Base-by-base conservation (phyloP, 2,329 filamentous ascomycete genomes). In the Rachicladosporium sp. region DNA sequence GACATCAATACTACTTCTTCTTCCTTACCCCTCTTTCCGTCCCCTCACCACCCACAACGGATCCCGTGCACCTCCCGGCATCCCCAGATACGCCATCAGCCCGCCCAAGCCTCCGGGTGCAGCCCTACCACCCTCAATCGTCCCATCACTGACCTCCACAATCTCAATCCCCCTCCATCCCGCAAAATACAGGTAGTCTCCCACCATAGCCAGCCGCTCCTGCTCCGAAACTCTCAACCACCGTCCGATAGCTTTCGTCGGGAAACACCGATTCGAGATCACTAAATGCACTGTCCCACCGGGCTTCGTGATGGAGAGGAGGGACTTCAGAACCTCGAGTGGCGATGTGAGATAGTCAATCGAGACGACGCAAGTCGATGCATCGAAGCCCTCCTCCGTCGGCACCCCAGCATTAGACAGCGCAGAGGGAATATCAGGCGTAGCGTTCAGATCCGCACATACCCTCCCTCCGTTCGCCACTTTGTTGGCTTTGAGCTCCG, bases 161-260 rank as follows among this genome's bases (percentile, higher is more conserved):
- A 72, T 68, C 56, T 73, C 68, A 23, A 74, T 64, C n/a, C 64
- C 50, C 29, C 58, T 59, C 69, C 69, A 74, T 0, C 68, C 69
- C 5, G 66, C 61, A 48, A 67, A 69, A 50, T 65, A 62, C 43
- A 73, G 53, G 47, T 69, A 73, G 42, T 72, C 67, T 6, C 67
- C 69, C 10, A 73, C 66, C 61, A 71, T 68, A 41, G 57, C 46
- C 45, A 72, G 48, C 36, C 67, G 58, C 46, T 68, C 62, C 35
- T 60, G 58, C 44, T 70, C 68, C 37, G 53, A 47, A 21, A 69
- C 52, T 38, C 56, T 50, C 49, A 71, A 51, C 70, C 70, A 74
- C 11, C 63, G 54, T 15, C 54, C 57, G 4, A 73, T 62, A 2
- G 64, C 69, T 46, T 74, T 74, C 1, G 66, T 70, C 1, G 69